Evolutionary conservation across 257 asterid genomes (phyloP).

Genomic region (Penstemon barbatus): DNA sequence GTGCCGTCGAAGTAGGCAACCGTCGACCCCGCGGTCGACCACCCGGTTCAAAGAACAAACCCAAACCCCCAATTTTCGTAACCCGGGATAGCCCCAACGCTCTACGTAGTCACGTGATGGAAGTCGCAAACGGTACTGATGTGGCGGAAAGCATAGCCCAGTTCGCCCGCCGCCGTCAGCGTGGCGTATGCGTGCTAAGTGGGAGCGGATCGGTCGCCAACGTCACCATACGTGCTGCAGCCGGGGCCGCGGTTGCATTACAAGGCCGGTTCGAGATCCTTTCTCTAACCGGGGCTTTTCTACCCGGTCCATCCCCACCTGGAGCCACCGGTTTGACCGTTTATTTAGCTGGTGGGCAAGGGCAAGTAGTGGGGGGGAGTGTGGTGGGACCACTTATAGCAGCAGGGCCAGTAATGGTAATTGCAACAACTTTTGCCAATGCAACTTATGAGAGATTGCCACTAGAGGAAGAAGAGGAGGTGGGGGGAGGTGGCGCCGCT

Average conservation of each 20-base stretch:
- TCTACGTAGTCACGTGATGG: slow-evolving; percentile 47
- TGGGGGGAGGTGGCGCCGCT: slow-evolving; percentile 25
- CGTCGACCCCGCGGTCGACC: slow-evolving; percentile 50
- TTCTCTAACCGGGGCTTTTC: slow-evolving; percentile 39
- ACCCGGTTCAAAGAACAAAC: slow-evolving; percentile 46
- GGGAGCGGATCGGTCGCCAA: slow-evolving; percentile 44
- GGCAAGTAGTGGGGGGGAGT: slow-evolving; percentile 49
- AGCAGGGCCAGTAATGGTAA: slow-evolving; percentile 45
- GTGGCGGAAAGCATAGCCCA: slow-evolving; percentile 53
- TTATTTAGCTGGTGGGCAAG: slow-evolving; percentile 39
- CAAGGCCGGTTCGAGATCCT: slow-evolving; percentile 49
- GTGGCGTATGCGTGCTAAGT: slow-evolving; percentile 47
- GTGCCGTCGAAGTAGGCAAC: slow-evolving; percentile 41
- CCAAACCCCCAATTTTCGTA: slow-evolving; percentile 48
- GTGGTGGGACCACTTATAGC: slow-evolving; percentile 47
- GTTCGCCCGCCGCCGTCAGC: slow-evolving; percentile 47
- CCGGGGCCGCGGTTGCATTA: slow-evolving; percentile 39
- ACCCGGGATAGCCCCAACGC: slow-evolving; percentile 54
- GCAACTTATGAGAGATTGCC: slow-evolving; percentile 49
- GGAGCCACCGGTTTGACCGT: slow-evolving; percentile 46
- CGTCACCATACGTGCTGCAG: slow-evolving; percentile 42
- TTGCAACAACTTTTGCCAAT: slow-evolving; percentile 44
- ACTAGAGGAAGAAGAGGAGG: slow-evolving; percentile 42
- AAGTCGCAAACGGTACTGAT: slow-evolving; percentile 41
- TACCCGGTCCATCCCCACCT: slow-evolving; percentile 45